These are phyloP conservation scores for Epichloe hybrida DNA, from an alignment of 2,329 filamentous ascomycete genomes.

Conservation along the genomic window DNA sequence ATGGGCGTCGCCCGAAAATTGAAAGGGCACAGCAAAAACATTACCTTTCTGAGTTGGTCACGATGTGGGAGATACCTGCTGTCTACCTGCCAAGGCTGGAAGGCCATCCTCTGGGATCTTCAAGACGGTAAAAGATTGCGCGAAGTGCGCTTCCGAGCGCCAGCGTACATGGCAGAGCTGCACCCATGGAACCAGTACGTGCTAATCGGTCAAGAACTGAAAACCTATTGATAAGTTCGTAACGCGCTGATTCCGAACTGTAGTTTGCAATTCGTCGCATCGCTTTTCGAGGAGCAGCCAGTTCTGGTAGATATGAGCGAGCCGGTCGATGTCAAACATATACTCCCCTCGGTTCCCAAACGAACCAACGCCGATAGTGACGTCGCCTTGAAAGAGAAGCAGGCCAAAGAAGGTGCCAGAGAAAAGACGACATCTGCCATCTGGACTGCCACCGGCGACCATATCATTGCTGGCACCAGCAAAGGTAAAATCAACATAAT, in stretches of 20 bases:
- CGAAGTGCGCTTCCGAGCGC: conserved; percentile 81
- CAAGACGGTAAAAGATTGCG: conserved; percentile 55
- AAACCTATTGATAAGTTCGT: background rate
- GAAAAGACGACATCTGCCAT: conserved; percentile 88
- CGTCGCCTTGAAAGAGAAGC: conserved; percentile 61
- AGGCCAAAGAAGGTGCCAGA: conserved; percentile 81
- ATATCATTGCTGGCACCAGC: conserved; percentile 84
- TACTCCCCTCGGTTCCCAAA: conserved; percentile 66
- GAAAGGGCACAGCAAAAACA: conserved; percentile 81
- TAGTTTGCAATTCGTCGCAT: conserved; percentile 75
- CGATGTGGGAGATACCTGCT: conserved; percentile 80
- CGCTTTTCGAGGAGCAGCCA: conserved; percentile 86
- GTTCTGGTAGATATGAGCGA: conserved; percentile 71
- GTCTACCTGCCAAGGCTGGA: conserved; percentile 91
- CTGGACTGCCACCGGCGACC: conserved; percentile 72
- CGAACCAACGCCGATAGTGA: conserved; percentile 58
- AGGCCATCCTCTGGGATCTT: conserved; percentile 90
- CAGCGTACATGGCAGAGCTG: conserved; percentile 90
- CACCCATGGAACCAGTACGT: conserved; percentile 76
- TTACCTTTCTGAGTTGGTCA: conserved; percentile 93
- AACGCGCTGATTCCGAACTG: conserved; percentile 10
- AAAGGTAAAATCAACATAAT: conserved; percentile 97
- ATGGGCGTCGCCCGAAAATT: conserved; percentile 93
- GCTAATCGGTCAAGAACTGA: background rate
- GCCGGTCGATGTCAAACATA: conserved; percentile 56